Percentiles rank a stretch among this genome's conserved stretches.
Conservation (phyloP, 352 stramenopile species). For the Peronospora farinosa region DNA sequence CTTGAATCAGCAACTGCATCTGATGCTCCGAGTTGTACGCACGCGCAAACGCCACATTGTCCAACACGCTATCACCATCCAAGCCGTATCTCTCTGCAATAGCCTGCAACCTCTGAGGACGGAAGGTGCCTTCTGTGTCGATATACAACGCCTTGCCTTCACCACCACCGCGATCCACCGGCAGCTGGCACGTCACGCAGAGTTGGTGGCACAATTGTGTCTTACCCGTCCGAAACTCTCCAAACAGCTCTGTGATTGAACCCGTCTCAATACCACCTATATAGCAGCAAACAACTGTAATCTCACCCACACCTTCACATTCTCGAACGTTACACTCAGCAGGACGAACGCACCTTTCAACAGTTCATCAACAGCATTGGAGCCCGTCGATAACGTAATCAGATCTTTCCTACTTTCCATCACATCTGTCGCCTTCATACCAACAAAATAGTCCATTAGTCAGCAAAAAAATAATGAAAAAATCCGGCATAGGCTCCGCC, state of each 20-base stretch:
- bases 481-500: slow-evolving; percentile 6
- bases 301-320: not conserved
- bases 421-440: slow-evolving; percentile 73
- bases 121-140: slow-evolving; percentile 99
- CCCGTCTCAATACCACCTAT: slow-evolving; percentile 96
- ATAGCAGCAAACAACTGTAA: not conserved
- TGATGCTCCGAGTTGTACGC: slow-evolving; percentile 99
- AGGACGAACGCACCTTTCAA: slow-evolving; percentile 55
- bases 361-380: slow-evolving; percentile 84
- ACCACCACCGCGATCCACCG: slow-evolving; percentile 94
- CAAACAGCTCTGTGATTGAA: slow-evolving; percentile 97
- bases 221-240: slow-evolving; percentile 99
- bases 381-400: slow-evolving; percentile 92
- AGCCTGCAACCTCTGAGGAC: slow-evolving; percentile 91
- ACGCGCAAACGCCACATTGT: slow-evolving; percentile 98
- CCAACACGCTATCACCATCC: slow-evolving; percentile 92
- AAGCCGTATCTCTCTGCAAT: slow-evolving; percentile 98
- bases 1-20: slow-evolving; percentile 95
- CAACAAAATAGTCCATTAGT: slow-evolving; percentile 1
- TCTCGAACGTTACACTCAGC: not conserved
- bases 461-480: slow-evolving; percentile 10
- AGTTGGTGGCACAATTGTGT: slow-evolving; percentile 99
- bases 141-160: slow-evolving; percentile 98
- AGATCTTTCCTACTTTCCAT: slow-evolving; percentile 87
- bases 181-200: slow-evolving; percentile 98